Percentiles rank a stretch among this genome's conserved stretches.
Evolutionary conservation across 208 protist species (phyloP).

Genomic region (Porcisia hertigi): DNA sequence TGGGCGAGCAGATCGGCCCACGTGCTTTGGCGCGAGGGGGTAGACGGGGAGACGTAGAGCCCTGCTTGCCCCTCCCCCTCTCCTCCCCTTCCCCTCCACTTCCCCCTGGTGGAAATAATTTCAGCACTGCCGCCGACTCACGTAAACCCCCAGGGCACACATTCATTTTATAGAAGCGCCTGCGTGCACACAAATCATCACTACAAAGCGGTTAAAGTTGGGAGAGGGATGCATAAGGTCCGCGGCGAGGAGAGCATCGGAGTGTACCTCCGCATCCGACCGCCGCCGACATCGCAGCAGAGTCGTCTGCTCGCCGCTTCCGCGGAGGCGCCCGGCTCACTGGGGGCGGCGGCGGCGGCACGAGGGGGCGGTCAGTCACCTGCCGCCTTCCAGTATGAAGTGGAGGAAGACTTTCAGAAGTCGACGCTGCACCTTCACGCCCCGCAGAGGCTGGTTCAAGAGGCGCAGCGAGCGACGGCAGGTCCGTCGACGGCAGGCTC

Average conservation of each 20-base stretch:
- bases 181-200: background rate
- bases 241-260: conserved; percentile 62
- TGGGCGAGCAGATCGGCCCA: background rate
- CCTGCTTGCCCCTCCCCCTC: no score
- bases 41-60: background rate
- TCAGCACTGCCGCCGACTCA: background rate
- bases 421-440: conserved; percentile 30
- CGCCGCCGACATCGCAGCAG: conserved; percentile 53
- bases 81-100: no score
- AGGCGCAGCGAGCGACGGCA: conserved; percentile 21
- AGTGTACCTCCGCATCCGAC: conserved; percentile 80
- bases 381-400: conserved; percentile 19
- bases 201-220: background rate
- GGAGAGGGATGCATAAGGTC: conserved; percentile 9
- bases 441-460: conserved; percentile 22
- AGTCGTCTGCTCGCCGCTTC: conserved; percentile 43
- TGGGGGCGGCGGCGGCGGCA: background rate
- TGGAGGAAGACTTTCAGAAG: conserved; percentile 25
- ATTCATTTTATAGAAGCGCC: background rate
- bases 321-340: background rate
- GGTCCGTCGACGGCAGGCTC: background rate
- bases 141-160: background rate
- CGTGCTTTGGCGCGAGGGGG: background rate
- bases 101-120: no score
- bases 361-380: background rate